Evolutionary conservation across 106 monocot species (phyloP).

Genomic region (Allium sativum): DNA sequence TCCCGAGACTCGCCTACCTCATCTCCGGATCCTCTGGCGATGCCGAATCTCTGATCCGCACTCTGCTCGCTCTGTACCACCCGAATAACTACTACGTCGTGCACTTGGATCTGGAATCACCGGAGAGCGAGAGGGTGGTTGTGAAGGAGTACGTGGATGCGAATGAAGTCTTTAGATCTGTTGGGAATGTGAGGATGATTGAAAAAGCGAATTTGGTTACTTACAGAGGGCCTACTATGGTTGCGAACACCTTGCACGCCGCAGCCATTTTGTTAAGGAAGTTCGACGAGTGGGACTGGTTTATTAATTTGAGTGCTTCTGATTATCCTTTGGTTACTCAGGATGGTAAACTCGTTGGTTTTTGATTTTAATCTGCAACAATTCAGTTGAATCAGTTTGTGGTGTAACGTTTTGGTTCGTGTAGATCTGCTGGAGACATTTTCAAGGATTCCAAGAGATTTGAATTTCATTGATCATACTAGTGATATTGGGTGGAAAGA

Average conservation of each 20-base stretch:
- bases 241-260: conserved; percentile 77
- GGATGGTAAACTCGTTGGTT: conserved; percentile 38
- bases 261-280: conserved; percentile 55
- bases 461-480: conserved; percentile 92
- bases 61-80: conserved; percentile 64
- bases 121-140: conserved; percentile 24
- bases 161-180: conserved; percentile 24
- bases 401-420: neutral
- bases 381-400: neutral
- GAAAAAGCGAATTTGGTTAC: conserved; percentile 57
- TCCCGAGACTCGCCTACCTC: conserved; percentile 69
- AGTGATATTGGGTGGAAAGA: conserved; percentile 87
- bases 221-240: conserved; percentile 77
- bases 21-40: conserved; percentile 75
- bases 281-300: conserved; percentile 73
- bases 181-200: conserved; percentile 61
- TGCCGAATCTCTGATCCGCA: conserved; percentile 26
- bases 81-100: conserved; percentile 58
- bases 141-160: conserved; percentile 19
- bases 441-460: conserved; percentile 56
- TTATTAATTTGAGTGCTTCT: conserved; percentile 72
- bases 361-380: neutral
- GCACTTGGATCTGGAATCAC: conserved; percentile 55
- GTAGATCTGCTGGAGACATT: conserved; percentile 66
- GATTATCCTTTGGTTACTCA: conserved; percentile 93